phyloP scores from a whole-genome alignment of 78 protist genomes.

The Speleostelium caveatum region DNA sequence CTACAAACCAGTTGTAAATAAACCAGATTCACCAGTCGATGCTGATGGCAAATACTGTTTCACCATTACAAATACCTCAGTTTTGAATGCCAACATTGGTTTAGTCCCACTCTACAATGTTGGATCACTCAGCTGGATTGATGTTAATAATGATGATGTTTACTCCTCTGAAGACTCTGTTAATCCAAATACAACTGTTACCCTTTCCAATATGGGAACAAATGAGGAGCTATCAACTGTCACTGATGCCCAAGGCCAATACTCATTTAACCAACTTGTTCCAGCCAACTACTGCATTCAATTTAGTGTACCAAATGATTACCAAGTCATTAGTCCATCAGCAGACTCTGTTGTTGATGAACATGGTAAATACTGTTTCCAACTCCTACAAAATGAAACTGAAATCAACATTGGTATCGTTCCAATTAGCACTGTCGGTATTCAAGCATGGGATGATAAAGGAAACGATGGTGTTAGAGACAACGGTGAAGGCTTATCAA shows the following conservation, averaged over 20 bases:
- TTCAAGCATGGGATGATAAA: not conserved
- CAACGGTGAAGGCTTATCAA: not conserved
- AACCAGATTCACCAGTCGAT: slow-evolving; percentile 6
- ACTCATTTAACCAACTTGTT: not conserved
- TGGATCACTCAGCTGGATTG: slow-evolving; percentile 2
- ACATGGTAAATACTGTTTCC: not conserved
- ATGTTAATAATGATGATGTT: slow-evolving; percentile 5
- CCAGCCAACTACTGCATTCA: slow-evolving; percentile 33
- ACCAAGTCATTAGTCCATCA: not conserved
- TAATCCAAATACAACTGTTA: not conserved
- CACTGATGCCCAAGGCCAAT: slow-evolving; percentile 3
- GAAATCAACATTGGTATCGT: slow-evolving; percentile 3
- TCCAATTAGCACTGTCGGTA: not conserved
- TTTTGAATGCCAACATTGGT: slow-evolving; percentile 6
- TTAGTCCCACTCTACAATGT: slow-evolving; percentile 3
- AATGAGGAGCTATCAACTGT: not conserved
- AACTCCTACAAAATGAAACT: not conserved
- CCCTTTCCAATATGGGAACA: not conserved
- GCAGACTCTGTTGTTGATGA: slow-evolving; percentile 16
- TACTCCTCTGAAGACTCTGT: not conserved
- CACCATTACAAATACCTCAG: not conserved
- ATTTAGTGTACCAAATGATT: slow-evolving; percentile 7
- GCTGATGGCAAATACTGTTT: not conserved
- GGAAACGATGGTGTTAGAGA: not conserved
- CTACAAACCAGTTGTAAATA: not conserved